These are phyloP conservation scores for Cardiospermum halicacabum DNA, from an alignment of 345 rosid genomes.

Conservation along the genomic window DNA sequence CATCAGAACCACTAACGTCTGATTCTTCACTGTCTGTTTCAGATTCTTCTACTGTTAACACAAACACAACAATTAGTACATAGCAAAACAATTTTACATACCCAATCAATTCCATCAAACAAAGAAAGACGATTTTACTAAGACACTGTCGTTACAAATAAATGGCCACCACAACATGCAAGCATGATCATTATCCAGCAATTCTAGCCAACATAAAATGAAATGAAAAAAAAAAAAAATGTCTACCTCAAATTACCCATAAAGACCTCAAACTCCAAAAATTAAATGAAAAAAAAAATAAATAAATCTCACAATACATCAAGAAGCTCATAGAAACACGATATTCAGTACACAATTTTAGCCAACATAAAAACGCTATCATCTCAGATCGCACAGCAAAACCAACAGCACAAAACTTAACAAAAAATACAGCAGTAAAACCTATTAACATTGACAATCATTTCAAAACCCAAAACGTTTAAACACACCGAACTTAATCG, in stretches of 20 bases:
- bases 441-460: neutral
- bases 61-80: conserved; percentile 14
- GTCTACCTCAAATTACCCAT: neutral
- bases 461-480: neutral
- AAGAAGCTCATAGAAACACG: neutral
- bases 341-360: neutral
- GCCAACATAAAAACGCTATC: neutral
- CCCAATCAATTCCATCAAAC: neutral
- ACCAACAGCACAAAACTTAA: neutral
- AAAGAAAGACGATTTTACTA: too few species aligned
- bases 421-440: neutral
- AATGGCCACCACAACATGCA: neutral
- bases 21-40: conserved; percentile 83
- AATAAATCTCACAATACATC: neutral
- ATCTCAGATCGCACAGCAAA: conserved; percentile 2
- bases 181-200: neutral
- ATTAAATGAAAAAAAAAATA: neutral
- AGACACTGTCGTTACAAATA: neutral
- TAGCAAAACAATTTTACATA: neutral
- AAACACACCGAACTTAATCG: neutral
- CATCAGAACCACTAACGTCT: conserved; percentile 86
- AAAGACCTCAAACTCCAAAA: neutral
- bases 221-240: too few species aligned
- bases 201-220: too few species aligned
- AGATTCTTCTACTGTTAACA: conserved; percentile 52